A percentile compares a stretch with the other conserved stretches of the same genome.
These are phyloP conservation scores for Metschnikowia anglica DNA, from an alignment of 805 yeast genomes.

Conservation along the genomic window DNA sequence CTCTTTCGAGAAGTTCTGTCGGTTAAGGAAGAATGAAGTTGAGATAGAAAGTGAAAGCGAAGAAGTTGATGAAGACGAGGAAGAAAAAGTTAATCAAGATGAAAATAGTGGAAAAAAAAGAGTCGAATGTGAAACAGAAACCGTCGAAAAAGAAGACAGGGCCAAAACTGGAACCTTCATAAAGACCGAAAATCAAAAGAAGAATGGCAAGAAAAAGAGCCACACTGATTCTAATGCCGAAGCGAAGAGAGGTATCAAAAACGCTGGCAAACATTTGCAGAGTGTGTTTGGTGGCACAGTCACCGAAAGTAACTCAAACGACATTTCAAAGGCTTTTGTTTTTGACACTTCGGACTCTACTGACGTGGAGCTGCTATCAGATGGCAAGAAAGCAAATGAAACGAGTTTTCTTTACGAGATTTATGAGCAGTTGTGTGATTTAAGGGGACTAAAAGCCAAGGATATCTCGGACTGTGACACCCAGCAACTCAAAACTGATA, in stretches of 20 bases:
- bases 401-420: slow-evolving; percentile 5
- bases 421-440: slow-evolving; percentile 9
- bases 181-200: neutral
- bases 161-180: neutral
- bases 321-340: neutral
- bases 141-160: neutral
- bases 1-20: slow-evolving; percentile 4
- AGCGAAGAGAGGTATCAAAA: slow-evolving; percentile 4
- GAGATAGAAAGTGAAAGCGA: slow-evolving; percentile 4
- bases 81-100: neutral
- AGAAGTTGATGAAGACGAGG: neutral
- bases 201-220: slow-evolving; percentile 1
- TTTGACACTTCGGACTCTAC: slow-evolving; percentile 16
- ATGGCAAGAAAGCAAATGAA: slow-evolving; percentile 1
- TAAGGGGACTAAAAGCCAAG: slow-evolving; percentile 5
- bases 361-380: slow-evolving; percentile 15
- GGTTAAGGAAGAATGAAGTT: neutral
- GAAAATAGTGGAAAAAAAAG: neutral
- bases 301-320: neutral
- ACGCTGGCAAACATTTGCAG: slow-evolving; percentile 9
- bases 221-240: slow-evolving; percentile 1
- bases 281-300: slow-evolving; percentile 3
- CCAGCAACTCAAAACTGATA: slow-evolving; percentile 8
- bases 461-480: neutral
- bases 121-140: neutral